Evolutionary conservation across 176 grass and related monocot species (phyloP).

Genomic region (Oryza coarctata): DNA sequence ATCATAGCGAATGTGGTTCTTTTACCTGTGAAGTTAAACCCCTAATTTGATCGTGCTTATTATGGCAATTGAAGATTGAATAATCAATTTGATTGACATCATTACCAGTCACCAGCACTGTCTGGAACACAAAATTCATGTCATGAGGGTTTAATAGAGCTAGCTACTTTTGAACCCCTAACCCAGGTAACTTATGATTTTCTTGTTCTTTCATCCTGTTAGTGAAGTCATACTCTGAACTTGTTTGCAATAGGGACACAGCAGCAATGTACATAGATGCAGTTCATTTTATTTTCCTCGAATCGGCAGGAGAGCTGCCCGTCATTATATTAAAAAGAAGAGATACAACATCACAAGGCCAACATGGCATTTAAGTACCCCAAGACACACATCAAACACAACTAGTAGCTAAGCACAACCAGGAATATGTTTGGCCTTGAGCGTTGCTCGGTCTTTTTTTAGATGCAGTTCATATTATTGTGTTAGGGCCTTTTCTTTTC

Average conservation of each 20-base stretch:
- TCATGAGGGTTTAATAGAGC: neutral
- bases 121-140: conserved; percentile 6
- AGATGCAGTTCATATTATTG: neutral
- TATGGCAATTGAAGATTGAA: conserved; percentile 14
- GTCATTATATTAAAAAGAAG: too few relatives aligned
- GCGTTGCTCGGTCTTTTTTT: too few relatives aligned
- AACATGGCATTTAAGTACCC: too few relatives aligned
- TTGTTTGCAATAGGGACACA: neutral
- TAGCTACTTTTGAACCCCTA: conserved; percentile 19
- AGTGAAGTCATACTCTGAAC: conserved; percentile 11
- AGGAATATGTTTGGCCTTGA: too few relatives aligned
- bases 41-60: conserved; percentile 3
- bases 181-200: neutral
- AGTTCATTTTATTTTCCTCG: too few relatives aligned
- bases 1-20: neutral
- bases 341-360: too few relatives aligned
- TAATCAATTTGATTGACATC: neutral
- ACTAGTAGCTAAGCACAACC: too few relatives aligned
- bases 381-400: too few relatives aligned
- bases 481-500: too few relatives aligned
- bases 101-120: neutral
- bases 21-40: neutral
- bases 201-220: conserved; percentile 6
- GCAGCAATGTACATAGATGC: neutral
- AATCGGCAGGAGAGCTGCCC: too few relatives aligned